phyloP scores from a whole-genome alignment of 2,329 filamentous ascomycete genomes.

The Albifimbria verrucaria region DNA sequence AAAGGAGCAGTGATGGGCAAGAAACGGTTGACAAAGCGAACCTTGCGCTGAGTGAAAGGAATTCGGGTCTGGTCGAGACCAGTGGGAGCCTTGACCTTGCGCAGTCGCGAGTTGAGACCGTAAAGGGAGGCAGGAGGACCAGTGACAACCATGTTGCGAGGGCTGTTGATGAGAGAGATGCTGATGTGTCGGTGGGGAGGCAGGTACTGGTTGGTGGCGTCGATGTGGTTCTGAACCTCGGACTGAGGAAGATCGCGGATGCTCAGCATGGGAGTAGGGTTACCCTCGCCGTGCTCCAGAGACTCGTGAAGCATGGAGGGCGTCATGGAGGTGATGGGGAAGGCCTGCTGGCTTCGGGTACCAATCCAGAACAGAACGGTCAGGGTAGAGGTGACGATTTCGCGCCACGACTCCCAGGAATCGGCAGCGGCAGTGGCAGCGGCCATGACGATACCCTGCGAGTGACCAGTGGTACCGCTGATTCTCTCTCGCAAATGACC shows the following conservation, averaged over 20 bases:
- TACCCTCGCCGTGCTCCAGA: conserved; percentile 89
- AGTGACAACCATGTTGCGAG: conserved; percentile 93
- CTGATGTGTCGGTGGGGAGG: conserved; percentile 89
- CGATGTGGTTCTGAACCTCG: conserved; percentile 93
- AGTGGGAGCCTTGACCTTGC: conserved; percentile 97
- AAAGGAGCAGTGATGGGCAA: conserved; percentile 96
- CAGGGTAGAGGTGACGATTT: conserved; percentile 74
- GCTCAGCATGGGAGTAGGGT: conserved; percentile 94
- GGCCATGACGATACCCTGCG: conserved; percentile 91
- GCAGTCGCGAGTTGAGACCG: conserved; percentile 88
- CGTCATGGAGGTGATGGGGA: conserved; percentile 89
- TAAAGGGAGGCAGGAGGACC: conserved; percentile 95
- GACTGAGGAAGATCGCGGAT: conserved; percentile 87
- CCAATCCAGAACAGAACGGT: conserved; percentile 99
- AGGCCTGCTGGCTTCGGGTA: conserved; percentile 93
- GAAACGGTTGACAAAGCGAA: conserved; percentile 96
- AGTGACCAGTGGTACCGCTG: conserved; percentile 89
- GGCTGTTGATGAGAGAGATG: conserved; percentile 95
- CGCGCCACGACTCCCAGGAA: conserved; percentile 89
- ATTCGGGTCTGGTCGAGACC: conserved; percentile 93
- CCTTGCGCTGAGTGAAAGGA: conserved; percentile 91
- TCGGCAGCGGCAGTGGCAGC: conserved; percentile 86
- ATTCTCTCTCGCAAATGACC: conserved; percentile 83
- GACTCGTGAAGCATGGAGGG: conserved; percentile 91
- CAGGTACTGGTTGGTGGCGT: conserved; percentile 94